phyloP scores from a whole-genome alignment of 2,329 filamentous ascomycete genomes.

The Chaetomiaceae sp. region DNA sequence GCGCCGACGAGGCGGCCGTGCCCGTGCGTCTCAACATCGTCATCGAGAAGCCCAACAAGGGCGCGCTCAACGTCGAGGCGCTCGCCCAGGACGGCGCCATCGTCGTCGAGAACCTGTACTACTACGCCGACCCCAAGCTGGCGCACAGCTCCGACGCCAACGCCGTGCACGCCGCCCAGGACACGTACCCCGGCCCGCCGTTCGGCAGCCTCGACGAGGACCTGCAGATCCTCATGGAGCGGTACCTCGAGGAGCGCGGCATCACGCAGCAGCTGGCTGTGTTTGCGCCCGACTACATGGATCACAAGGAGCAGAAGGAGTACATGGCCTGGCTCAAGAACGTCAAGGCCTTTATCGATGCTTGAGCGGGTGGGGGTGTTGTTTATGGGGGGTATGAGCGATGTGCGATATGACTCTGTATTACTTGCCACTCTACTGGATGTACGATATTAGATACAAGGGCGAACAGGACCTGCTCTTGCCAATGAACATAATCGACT shows the following conservation, averaged over 20 bases:
- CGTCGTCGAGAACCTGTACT: slow-evolving; percentile 85
- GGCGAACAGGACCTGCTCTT: background rate
- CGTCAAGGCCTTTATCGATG: slow-evolving; percentile 80
- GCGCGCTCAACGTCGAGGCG: slow-evolving; percentile 82
- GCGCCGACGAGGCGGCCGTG: slow-evolving; percentile 54
- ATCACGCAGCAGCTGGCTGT: slow-evolving; percentile 81
- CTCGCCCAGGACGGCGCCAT: slow-evolving; percentile 81
- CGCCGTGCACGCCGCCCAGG: slow-evolving; percentile 68
- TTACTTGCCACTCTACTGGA: slow-evolving; percentile 15
- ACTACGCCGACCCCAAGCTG: slow-evolving; percentile 73
- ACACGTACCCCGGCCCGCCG: slow-evolving; percentile 82
- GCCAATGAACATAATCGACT: background rate
- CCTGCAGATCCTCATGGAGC: slow-evolving; percentile 85
- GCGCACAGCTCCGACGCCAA: slow-evolving; percentile 74
- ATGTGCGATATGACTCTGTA: slow-evolving; percentile 16
- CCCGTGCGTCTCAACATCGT: slow-evolving; percentile 81
- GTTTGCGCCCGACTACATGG: slow-evolving; percentile 94
- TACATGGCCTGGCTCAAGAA: slow-evolving; percentile 87
- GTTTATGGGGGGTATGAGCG: background rate
- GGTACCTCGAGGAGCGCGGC: slow-evolving; percentile 91
- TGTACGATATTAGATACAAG: slow-evolving; percentile 1
- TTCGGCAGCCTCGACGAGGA: slow-evolving; percentile 96
- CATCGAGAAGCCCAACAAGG: slow-evolving; percentile 80
- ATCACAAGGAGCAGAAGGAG: slow-evolving; percentile 97
- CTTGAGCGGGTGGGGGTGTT: slow-evolving; percentile 43